Percentiles rank a stretch among this genome's conserved stretches.
These are phyloP conservation scores for Rutstroemia sp. DNA, from an alignment of 2,329 filamentous ascomycete species.

Conservation along the genomic window DNA sequence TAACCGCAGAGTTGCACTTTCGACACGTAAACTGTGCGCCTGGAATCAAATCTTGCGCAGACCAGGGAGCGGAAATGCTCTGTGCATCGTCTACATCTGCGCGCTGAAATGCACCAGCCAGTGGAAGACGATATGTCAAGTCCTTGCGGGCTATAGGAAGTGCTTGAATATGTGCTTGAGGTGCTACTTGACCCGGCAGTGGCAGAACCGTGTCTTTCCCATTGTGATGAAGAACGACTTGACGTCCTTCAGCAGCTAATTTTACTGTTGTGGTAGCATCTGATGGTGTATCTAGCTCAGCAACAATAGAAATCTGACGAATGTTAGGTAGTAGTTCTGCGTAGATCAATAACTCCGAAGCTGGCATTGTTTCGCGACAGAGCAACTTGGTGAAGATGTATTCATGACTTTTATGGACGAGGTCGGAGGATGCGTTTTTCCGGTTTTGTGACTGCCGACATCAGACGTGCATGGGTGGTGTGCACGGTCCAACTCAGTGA, in stretches of 20 bases:
- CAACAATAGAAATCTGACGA: slow-evolving; percentile 53
- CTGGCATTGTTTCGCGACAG: neutral
- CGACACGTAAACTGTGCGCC: slow-evolving; percentile 30
- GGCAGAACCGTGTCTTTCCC: slow-evolving; percentile 31
- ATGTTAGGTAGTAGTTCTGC: slow-evolving; percentile 60
- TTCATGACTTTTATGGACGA: neutral
- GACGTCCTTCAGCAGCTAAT: slow-evolving; percentile 39
- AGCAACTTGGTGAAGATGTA: neutral
- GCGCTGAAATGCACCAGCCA: slow-evolving; percentile 16
- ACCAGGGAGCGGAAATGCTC: slow-evolving; percentile 38
- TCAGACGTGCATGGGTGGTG: too few relatives aligned
- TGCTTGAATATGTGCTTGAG: slow-evolving; percentile 14
- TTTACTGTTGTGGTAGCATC: slow-evolving; percentile 24
- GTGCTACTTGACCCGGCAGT: slow-evolving; percentile 33
- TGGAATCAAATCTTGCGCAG: slow-evolving; percentile 40
- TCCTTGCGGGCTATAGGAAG: slow-evolving; percentile 25
- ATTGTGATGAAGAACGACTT: slow-evolving; percentile 42
- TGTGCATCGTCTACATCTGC: slow-evolving; percentile 14
- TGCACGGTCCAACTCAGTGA: too few relatives aligned
- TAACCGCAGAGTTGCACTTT: slow-evolving; percentile 39
- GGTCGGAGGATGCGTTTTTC: neutral
- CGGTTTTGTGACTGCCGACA: neutral
- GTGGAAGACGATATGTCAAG: slow-evolving; percentile 48
- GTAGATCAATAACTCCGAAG: slow-evolving; percentile 39
- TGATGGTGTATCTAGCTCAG: slow-evolving; percentile 38